Conservation (phyloP, 805 yeast genomes). For the Kluyveromyces starmeri region DNA sequence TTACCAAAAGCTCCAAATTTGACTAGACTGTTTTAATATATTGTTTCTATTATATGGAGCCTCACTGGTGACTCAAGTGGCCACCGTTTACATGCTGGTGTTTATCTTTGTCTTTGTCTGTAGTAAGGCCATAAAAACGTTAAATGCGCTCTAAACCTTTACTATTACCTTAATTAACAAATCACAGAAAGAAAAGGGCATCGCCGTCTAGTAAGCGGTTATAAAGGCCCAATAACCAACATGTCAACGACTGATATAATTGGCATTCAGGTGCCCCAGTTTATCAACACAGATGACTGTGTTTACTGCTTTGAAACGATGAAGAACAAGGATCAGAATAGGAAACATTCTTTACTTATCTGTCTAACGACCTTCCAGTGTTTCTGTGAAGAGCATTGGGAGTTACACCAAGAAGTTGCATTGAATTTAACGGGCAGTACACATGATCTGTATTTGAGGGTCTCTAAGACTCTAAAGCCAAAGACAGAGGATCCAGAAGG, state of each 20-base stretch:
- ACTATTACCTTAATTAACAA: too few species aligned
- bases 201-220: too few species aligned
- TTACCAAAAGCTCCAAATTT: too few species aligned
- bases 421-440: slow-evolving; percentile 28
- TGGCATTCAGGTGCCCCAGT: slow-evolving; percentile 21
- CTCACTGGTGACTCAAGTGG: too few species aligned
- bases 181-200: too few species aligned
- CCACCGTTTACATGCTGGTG: too few species aligned
- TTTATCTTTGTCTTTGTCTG: too few species aligned
- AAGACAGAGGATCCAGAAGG: slow-evolving; percentile 13
- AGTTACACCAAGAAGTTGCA: slow-evolving; percentile 39
- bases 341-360: slow-evolving; percentile 42
- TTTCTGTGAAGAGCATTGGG: slow-evolving; percentile 55
- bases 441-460: slow-evolving; percentile 53
- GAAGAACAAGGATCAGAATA: slow-evolving; percentile 31
- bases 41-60: too few species aligned
- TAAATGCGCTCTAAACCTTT: too few species aligned
- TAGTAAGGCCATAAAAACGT: too few species aligned
- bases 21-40: too few species aligned
- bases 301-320: slow-evolving; percentile 76
- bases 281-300: slow-evolving; percentile 81
- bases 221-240: too few species aligned
- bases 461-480: slow-evolving; percentile 44
- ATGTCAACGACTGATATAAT: slow-evolving; percentile 11
- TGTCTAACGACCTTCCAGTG: slow-evolving; percentile 70